Percentiles rank a stretch among this genome's conserved stretches.
Conservation (phyloP, 371 early-diverging fungal genomes). For the Homolaphlyctis polyrhiza region DNA sequence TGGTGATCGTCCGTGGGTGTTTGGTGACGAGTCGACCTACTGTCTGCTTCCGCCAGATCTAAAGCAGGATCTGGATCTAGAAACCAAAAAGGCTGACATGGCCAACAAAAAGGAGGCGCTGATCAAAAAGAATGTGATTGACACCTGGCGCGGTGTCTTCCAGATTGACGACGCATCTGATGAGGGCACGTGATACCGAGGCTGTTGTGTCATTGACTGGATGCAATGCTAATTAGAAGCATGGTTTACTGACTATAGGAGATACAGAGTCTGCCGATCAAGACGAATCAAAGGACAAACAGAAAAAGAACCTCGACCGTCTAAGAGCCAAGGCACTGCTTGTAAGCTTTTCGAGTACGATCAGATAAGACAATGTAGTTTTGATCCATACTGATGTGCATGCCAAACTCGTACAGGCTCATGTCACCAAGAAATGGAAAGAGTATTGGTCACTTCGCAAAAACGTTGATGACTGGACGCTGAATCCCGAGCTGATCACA, state of each 20-base stretch:
- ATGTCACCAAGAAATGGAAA: constrained; percentile 34
- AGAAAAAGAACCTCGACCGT: not conserved
- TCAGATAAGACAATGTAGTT: too few relatives aligned
- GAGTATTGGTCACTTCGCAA: constrained; percentile 28
- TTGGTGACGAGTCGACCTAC: constrained; percentile 43
- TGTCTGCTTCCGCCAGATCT: constrained; percentile 36
- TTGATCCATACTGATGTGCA: too few relatives aligned
- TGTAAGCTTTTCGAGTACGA: not conserved
- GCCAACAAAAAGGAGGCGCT: constrained; percentile 26
- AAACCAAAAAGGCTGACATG: constrained; percentile 31
- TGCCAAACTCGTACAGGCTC: constrained; percentile 23
- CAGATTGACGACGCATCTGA: not conserved
- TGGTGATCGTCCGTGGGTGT: constrained; percentile 44
- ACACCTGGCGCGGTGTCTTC: constrained; percentile 34
- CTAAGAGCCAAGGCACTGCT: constrained; percentile 2
- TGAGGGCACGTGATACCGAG: constrained; percentile 1
- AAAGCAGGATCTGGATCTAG: constrained; percentile 31
- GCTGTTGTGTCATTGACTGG: constrained; percentile 1
- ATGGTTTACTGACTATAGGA: too few relatives aligned
- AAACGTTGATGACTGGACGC: constrained; percentile 33
- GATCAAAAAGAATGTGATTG: constrained; percentile 41
- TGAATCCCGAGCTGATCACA: constrained; percentile 24
- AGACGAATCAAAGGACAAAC: too few relatives aligned
- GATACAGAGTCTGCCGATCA: too few relatives aligned
- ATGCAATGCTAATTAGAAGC: too few relatives aligned